Percentiles rank a stretch among this genome's conserved stretches.
These are phyloP conservation scores for Talaromyces marneffei DNA, from an alignment of 2,329 filamentous ascomycete genomes.

Conservation along the genomic window DNA sequence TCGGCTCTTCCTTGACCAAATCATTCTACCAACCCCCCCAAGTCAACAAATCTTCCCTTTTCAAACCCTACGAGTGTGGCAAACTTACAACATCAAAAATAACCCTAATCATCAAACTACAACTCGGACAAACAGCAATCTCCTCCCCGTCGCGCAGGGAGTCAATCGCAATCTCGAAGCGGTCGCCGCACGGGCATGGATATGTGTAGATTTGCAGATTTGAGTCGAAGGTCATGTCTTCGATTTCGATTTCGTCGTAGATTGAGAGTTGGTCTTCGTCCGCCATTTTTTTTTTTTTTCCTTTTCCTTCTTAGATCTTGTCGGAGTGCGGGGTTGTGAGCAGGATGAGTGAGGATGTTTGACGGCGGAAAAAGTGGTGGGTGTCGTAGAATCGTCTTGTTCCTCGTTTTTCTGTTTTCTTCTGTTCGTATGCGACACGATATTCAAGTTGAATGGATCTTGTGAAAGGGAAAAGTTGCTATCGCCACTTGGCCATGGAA, in stretches of 20 bases:
- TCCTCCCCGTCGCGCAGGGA: slow-evolving; percentile 86
- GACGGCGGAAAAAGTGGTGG: too few species aligned
- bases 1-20: slow-evolving; percentile 9
- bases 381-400: too few species aligned
- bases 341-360: not conserved
- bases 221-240: slow-evolving; percentile 91
- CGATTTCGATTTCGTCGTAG: slow-evolving; percentile 98
- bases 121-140: slow-evolving; percentile 95
- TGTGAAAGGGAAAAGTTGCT: not conserved
- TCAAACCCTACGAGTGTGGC: not conserved
- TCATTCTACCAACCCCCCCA: slow-evolving; percentile 5
- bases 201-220: slow-evolving; percentile 85
- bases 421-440: not conserved
- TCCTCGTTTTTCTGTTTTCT: not conserved
- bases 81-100: slow-evolving; percentile 75
- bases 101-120: slow-evolving; percentile 91
- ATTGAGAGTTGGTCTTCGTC: slow-evolving; percentile 61
- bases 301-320: not conserved
- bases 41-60: not conserved
- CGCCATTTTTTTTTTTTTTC: slow-evolving; percentile 44
- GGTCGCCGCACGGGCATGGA: slow-evolving; percentile 93
- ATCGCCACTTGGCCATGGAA: not conserved
- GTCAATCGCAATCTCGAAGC: slow-evolving; percentile 81
- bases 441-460: not conserved
- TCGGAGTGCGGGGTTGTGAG: not conserved